Evolutionary conservation across 139 green algal species (phyloP).

Genomic region (Micromonas commoda): DNA sequence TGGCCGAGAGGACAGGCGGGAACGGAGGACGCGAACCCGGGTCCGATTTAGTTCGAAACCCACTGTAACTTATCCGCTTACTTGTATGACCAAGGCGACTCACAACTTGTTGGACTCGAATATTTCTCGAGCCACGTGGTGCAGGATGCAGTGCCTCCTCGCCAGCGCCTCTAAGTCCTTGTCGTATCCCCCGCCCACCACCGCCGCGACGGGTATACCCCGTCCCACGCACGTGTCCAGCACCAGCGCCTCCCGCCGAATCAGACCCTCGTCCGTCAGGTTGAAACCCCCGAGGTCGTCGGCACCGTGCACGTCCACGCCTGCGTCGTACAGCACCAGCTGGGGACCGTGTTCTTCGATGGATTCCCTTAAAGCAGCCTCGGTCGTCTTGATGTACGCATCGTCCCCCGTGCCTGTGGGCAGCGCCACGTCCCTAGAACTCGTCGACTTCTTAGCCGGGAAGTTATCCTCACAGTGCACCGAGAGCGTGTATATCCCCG

Average conservation of each 20-base stretch:
- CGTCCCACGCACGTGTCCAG: constrained; percentile 54
- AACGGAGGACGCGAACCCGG: too few relatives aligned
- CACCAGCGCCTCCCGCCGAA: constrained; percentile 60
- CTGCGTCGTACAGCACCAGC: constrained; percentile 80
- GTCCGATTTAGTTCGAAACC: too few relatives aligned
- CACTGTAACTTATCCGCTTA: too few relatives aligned
- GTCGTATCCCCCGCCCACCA: constrained; percentile 25
- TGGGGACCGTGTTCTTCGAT: constrained; percentile 56
- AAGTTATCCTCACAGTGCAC: constrained; percentile 80
- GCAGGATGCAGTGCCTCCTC: not conserved
- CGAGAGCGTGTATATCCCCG: constrained; percentile 53
- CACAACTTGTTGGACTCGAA: not conserved
- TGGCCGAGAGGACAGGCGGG: too few relatives aligned
- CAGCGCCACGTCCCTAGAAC: constrained; percentile 55
- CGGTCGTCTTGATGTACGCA: constrained; percentile 47
- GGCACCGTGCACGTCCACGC: constrained; percentile 60
- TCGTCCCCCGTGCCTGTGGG: constrained; percentile 58
- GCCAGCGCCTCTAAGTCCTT: not conserved
- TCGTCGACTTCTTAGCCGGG: constrained; percentile 62
- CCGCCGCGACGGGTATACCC: constrained; percentile 63
- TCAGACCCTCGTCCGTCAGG: constrained; percentile 54
- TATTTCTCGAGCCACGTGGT: not conserved
- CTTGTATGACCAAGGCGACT: too few relatives aligned
- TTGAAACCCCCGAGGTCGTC: constrained; percentile 67
- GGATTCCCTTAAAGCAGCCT: constrained; percentile 44